Conservation (phyloP, 108 stramenopile genomes). For the Chaetoceros tenuissimus region DNA sequence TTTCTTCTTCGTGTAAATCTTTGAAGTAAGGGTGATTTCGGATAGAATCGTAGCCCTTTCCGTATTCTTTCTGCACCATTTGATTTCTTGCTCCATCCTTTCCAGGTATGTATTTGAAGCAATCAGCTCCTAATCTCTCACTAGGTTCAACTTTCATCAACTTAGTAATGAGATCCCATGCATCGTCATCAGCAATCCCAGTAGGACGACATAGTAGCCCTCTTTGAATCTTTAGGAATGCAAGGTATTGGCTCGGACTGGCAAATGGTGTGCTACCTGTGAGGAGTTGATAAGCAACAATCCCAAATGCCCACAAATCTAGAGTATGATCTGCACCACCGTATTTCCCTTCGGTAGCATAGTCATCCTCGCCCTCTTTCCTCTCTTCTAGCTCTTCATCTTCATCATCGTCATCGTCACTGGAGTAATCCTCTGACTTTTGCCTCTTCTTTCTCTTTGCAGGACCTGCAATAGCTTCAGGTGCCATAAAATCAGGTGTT, state of each 20-base stretch:
- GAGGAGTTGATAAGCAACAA: slow-evolving; percentile 61
- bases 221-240: slow-evolving; percentile 81
- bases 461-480: slow-evolving; percentile 69
- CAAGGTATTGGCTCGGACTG: slow-evolving; percentile 78
- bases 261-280: slow-evolving; percentile 75
- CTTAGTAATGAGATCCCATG: slow-evolving; percentile 65
- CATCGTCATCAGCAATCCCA: slow-evolving; percentile 66
- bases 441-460: slow-evolving; percentile 6
- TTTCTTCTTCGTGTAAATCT: slow-evolving; percentile 8
- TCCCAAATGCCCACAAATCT: slow-evolving; percentile 84
- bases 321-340: slow-evolving; percentile 39
- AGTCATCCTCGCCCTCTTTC: background rate
- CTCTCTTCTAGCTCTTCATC: slow-evolving; percentile 16
- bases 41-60: slow-evolving; percentile 31
- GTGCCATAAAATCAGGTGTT: slow-evolving; percentile 98
- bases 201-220: slow-evolving; percentile 27
- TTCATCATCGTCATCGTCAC: slow-evolving; percentile 13
- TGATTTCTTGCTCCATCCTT: slow-evolving; percentile 18
- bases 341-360: background rate
- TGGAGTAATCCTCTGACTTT: background rate
- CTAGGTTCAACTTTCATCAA: slow-evolving; percentile 53
- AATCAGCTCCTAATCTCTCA: slow-evolving; percentile 66
- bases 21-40: slow-evolving; percentile 49
- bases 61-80: slow-evolving; percentile 12
- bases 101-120: slow-evolving; percentile 34